Percentiles rank a stretch among this genome's conserved stretches.
Evolutionary conservation across 805 yeast species (phyloP).

Genomic region (Lipomyces lipofer): DNA sequence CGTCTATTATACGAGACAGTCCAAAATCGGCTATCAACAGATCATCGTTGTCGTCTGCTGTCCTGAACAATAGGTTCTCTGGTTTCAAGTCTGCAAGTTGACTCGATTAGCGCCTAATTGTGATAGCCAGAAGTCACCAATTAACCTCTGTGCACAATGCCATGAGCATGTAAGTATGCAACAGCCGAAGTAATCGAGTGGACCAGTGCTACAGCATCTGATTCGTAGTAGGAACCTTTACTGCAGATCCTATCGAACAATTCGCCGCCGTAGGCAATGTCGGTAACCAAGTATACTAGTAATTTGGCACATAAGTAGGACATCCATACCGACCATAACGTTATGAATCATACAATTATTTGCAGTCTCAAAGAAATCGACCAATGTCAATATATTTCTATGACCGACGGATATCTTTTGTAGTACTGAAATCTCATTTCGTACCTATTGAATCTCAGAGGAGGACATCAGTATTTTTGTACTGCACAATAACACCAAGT

Average conservation of each 20-base stretch:
- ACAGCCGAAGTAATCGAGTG: slow-evolving; percentile 56
- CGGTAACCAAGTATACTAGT: slow-evolving; percentile 55
- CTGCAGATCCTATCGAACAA: slow-evolving; percentile 59
- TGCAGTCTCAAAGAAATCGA: slow-evolving; percentile 70
- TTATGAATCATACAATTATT: slow-evolving; percentile 46
- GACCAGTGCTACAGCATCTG: slow-evolving; percentile 53
- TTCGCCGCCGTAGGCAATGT: slow-evolving; percentile 67
- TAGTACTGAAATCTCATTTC: slow-evolving; percentile 61
- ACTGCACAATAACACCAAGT: neutral
- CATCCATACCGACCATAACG: neutral
- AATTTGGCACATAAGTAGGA: too few relatives aligned
- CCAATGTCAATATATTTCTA: slow-evolving; percentile 57
- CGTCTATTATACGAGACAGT: slow-evolving; percentile 52
- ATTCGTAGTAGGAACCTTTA: slow-evolving; percentile 49
- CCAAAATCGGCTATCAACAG: slow-evolving; percentile 65
- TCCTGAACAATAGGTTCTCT: slow-evolving; percentile 61
- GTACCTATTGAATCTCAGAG: slow-evolving; percentile 46
- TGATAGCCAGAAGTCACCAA: neutral
- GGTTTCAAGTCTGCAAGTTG: slow-evolving; percentile 57
- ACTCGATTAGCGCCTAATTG: neutral
- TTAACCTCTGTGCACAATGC: slow-evolving; percentile 57
- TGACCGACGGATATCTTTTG: slow-evolving; percentile 53
- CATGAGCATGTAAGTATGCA: slow-evolving; percentile 56
- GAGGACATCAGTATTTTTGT: neutral
- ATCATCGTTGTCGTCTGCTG: slow-evolving; percentile 43